Evolutionary conservation across 2,329 filamentous ascomycete genomes (phyloP), one percentile per base, ranked within the genome.

Genomic region (Pyrenophora seminiperda): DNA sequence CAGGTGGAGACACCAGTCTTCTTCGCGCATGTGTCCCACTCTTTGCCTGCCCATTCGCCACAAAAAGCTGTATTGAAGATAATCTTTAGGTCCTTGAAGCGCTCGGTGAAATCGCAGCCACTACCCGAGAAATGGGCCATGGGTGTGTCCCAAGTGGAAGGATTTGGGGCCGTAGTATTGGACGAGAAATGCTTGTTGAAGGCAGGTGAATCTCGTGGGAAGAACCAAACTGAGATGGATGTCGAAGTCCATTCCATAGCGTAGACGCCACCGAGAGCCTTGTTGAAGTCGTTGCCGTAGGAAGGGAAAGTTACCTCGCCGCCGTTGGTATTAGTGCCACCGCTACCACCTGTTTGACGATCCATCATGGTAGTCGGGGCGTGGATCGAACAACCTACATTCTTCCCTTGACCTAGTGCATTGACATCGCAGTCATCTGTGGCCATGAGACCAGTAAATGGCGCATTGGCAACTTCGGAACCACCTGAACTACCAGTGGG

Each of bases 1-100:
- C 71, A 74, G 4, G 56, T 85, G 30, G 70, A 53, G 0, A 83
- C 86, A 47, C 83, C 76, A 18, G 68, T 72, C 45, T 63, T 69
- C 7, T 42, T 45, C 11, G 42, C 48, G 46, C 67, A 68, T 3
- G 41, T 42, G 32, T 67, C 64, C 86, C 88, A 95, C 36, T 86
- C 62, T 29, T 55, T 62, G n/a, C 79, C 79, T 9, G 79, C 80
- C 79, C 80, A 83, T 36, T 78, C 74, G 31, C 81, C 80, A 44
- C 80, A 82, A 60, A 82, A 81, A 1, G 77, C 75, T 0, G 73
- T 77, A 60, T 82, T 75, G 45, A 83, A 73, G 27, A 81, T 68
- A 39, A 73, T 56, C 18, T 54, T 59, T 33, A 68, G 53, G 27
- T 68, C 58, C 19, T 56, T 54, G 56, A 75, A 73, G 14, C 56